phyloP scores from a whole-genome alignment of 164 flowering plant genomes.

The Piper longum region DNA sequence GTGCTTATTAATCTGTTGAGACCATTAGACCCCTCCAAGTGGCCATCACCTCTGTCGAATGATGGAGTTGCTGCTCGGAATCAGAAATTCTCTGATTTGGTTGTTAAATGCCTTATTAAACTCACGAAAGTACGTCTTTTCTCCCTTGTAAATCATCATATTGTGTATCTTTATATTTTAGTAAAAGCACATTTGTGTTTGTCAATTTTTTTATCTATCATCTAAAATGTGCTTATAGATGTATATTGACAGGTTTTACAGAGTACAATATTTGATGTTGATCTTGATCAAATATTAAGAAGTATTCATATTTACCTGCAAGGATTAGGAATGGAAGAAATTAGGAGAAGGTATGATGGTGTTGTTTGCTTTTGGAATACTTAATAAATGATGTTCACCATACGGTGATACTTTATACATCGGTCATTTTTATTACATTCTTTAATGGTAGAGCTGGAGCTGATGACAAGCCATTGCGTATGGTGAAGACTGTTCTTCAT shows the following conservation, averaged over 20 bases:
- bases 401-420: background rate
- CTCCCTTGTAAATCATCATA: too few species aligned
- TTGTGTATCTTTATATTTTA: background rate
- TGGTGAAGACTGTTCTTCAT: constrained; percentile 98
- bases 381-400: background rate
- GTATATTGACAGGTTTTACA: constrained; percentile 62
- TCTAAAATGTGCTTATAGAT: background rate
- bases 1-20: constrained; percentile 83
- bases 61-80: constrained; percentile 61
- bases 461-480: constrained; percentile 96
- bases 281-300: constrained; percentile 91
- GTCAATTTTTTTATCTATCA: background rate
- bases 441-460: constrained; percentile 70
- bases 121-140: constrained; percentile 57
- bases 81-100: constrained; percentile 92
- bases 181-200: background rate
- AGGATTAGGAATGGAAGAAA: constrained; percentile 98
- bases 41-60: constrained; percentile 74
- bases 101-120: constrained; percentile 90
- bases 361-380: background rate
- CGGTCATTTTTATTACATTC: too few species aligned
- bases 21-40: constrained; percentile 86
- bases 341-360: constrained; percentile 62
- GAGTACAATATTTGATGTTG: constrained; percentile 87
- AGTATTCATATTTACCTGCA: constrained; percentile 91